Conservation (phyloP, 2,329 filamentous ascomycete genomes). For the Aureobasidium namibiae region DNA sequence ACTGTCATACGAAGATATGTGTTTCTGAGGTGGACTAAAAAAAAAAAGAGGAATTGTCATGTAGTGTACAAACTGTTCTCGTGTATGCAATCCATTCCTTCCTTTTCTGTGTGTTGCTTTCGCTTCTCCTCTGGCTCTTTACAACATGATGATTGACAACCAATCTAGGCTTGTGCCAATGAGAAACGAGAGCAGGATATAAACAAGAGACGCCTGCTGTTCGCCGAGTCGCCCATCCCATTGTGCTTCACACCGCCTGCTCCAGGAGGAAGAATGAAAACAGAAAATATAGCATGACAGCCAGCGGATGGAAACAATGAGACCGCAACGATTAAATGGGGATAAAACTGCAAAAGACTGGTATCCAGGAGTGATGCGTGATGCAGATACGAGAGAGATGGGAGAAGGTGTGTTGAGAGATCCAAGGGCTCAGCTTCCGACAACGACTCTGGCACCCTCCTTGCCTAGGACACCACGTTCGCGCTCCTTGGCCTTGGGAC, state of each 20-base stretch:
- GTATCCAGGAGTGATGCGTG: not conserved
- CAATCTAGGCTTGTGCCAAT: not conserved
- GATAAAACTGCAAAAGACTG: not conserved
- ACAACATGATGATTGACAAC: not conserved
- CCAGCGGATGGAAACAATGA: not conserved
- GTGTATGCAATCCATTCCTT: too few species aligned
- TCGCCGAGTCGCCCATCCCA: not conserved
- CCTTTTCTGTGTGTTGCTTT: not conserved
- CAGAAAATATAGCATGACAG: not conserved
- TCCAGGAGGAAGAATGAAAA: not conserved
- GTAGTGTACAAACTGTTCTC: too few species aligned
- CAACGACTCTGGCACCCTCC: slow-evolving; percentile 67
- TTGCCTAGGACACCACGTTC: slow-evolving; percentile 87
- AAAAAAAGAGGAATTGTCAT: too few species aligned
- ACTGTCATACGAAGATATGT: too few species aligned
- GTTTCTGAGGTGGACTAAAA: too few species aligned
- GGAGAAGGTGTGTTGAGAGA: not conserved
- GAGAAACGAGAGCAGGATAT: not conserved
- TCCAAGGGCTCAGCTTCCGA: slow-evolving; percentile 26
- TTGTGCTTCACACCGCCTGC: slow-evolving; percentile 1
- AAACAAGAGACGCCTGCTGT: not conserved
- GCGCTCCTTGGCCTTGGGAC: slow-evolving; percentile 74
- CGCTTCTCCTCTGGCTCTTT: not conserved
- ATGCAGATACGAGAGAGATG: not conserved
- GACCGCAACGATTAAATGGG: not conserved